Percentiles rank a stretch among this genome's conserved stretches.
Evolutionary conservation across 2,329 filamentous ascomycete genomes (phyloP).

Genomic region (Trichoderma sp.): DNA sequence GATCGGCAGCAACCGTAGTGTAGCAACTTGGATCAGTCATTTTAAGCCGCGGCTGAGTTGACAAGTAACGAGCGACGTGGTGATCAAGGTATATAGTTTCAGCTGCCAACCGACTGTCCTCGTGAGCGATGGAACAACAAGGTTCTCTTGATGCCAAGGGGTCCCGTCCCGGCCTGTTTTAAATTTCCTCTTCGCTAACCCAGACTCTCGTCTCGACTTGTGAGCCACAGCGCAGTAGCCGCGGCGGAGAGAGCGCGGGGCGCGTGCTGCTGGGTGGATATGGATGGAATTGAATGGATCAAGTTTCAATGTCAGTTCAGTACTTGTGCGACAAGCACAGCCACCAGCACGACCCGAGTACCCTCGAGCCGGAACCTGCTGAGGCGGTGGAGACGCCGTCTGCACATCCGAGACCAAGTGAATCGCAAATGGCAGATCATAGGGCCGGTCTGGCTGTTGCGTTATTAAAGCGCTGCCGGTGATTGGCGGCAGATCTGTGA

Average conservation of each 20-base stretch:
- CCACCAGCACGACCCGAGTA: neutral
- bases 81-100: neutral
- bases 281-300: neutral
- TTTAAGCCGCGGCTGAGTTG: neutral
- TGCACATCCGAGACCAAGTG: neutral
- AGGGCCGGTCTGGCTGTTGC: neutral
- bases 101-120: neutral
- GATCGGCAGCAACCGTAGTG: too few relatives aligned
- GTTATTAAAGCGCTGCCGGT: conserved; percentile 18
- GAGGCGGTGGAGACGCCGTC: neutral
- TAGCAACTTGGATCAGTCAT: too few relatives aligned
- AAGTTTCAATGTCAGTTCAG: neutral
- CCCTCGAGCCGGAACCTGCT: neutral
- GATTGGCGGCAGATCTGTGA: conserved; percentile 12
- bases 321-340: neutral
- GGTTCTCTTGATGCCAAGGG: neutral
- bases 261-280: conserved; percentile 16
- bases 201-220: neutral
- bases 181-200: neutral
- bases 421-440: neutral
- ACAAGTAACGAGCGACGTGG: too few relatives aligned
- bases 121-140: neutral
- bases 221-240: conserved; percentile 20
- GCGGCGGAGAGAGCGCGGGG: conserved; percentile 26
- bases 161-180: neutral